phyloP scores from a whole-genome alignment of 179 eudicot genomes.

The Vitellaria paradoxa region DNA sequence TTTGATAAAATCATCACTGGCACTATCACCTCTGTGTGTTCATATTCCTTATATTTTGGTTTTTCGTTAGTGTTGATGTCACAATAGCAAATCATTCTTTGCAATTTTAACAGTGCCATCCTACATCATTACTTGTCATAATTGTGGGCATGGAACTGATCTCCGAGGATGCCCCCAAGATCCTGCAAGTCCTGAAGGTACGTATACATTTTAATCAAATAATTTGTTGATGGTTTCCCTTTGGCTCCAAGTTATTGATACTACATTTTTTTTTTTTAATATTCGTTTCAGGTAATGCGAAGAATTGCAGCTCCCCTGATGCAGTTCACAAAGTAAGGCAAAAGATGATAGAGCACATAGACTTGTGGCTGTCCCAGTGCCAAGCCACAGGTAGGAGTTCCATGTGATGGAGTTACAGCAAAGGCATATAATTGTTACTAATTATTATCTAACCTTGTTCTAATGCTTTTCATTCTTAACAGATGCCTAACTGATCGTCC shows the following conservation, averaged over 20 bases:
- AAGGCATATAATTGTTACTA: neutral
- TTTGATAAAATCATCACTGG: neutral
- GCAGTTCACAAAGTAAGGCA: slow-evolving; percentile 89
- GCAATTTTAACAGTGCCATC: slow-evolving; percentile 72
- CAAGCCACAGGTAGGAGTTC: slow-evolving; percentile 44
- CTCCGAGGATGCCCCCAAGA: slow-evolving; percentile 95
- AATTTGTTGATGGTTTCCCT: neutral
- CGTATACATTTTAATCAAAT: slow-evolving; percentile 5
- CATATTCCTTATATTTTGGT: slow-evolving; percentile 5
- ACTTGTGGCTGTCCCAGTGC: slow-evolving; percentile 92
- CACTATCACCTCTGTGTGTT: neutral
- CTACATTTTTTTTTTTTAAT: neutral
- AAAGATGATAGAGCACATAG: slow-evolving; percentile 62
- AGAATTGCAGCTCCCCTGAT: slow-evolving; percentile 78
- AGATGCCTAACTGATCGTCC: too few relatives aligned
- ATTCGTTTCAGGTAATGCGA: slow-evolving; percentile 52
- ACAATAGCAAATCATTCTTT: neutral
- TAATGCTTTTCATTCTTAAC: neutral
- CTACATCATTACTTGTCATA: slow-evolving; percentile 65
- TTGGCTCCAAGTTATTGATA: too few relatives aligned
- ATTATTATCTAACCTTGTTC: neutral
- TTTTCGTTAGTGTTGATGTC: neutral
- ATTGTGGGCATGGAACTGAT: slow-evolving; percentile 97
- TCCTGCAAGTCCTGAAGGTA: slow-evolving; percentile 86
- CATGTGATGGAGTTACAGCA: slow-evolving; percentile 26